A percentile compares a stretch with the other conserved stretches of the same genome.
Evolutionary conservation across 495 filamentous ascomycete genomes (phyloP).

Genomic region (Aspergillus steynii): DNA sequence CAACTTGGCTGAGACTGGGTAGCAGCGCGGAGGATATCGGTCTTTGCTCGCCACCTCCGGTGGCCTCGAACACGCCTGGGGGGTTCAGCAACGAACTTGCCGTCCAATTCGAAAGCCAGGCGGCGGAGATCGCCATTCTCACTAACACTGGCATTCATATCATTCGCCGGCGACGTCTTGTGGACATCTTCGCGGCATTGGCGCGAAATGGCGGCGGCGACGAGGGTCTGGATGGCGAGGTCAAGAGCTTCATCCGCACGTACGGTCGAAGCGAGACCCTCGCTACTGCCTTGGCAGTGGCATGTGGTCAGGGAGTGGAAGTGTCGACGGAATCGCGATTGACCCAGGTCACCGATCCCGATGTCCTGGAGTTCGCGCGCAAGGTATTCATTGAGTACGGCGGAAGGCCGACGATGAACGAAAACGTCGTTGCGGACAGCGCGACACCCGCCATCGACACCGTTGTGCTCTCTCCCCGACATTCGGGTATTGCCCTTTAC

Average conservation of each 20-base stretch:
- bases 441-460: constrained; percentile 65
- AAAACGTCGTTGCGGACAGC: constrained; percentile 68
- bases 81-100: constrained; percentile 96
- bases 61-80: constrained; percentile 63
- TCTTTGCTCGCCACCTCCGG: constrained; percentile 66
- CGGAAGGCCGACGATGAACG: constrained; percentile 74
- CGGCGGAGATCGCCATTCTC: constrained; percentile 82
- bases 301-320: constrained; percentile 86
- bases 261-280: constrained; percentile 87
- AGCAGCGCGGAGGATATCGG: constrained; percentile 75
- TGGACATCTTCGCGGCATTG: constrained; percentile 87
- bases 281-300: constrained; percentile 91
- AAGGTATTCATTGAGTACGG: constrained; percentile 88
- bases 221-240: constrained; percentile 75
- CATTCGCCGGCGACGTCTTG: constrained; percentile 76
- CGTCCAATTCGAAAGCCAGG: constrained; percentile 82
- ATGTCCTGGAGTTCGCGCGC: constrained; percentile 78
- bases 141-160: constrained; percentile 88
- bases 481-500: constrained; percentile 84
- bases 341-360: constrained; percentile 70
- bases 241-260: constrained; percentile 74
- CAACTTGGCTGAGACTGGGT: constrained; percentile 69
- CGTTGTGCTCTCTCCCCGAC: constrained; percentile 82
- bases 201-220: constrained; percentile 72
- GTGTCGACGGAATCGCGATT: constrained; percentile 69